phyloP scores from a whole-genome alignment of 495 filamentous ascomycete genomes.

The Elaphomyces granulatus region DNA sequence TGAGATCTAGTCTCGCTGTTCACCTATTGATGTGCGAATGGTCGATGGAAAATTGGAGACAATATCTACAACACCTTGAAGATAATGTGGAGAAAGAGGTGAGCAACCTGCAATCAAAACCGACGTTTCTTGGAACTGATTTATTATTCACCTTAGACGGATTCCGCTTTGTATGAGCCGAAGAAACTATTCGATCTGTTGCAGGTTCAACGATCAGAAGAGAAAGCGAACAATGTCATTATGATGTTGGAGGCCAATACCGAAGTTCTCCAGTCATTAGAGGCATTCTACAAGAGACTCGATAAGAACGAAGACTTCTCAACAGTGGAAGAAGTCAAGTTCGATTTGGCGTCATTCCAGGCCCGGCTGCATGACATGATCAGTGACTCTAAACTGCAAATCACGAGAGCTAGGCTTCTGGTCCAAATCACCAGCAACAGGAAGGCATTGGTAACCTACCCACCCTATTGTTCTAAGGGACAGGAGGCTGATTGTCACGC shows the following conservation, averaged over 20 bases:
- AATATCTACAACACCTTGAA: too few relatives aligned
- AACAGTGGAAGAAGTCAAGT: slow-evolving; percentile 7
- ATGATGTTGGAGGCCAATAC: slow-evolving; percentile 25
- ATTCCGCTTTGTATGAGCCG: slow-evolving; percentile 14
- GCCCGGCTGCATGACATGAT: slow-evolving; percentile 22
- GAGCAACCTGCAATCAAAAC: slow-evolving; percentile 27
- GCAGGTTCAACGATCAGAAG: slow-evolving; percentile 21
- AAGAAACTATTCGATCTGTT: slow-evolving; percentile 22
- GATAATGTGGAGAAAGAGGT: slow-evolving; percentile 22
- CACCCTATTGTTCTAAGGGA: too few relatives aligned
- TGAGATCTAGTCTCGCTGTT: too few relatives aligned
- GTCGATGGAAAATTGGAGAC: too few relatives aligned
- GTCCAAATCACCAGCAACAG: slow-evolving; percentile 19
- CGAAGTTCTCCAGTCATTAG: slow-evolving; percentile 21
- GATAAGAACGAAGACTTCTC: slow-evolving; percentile 18
- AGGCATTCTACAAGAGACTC: slow-evolving; percentile 21
- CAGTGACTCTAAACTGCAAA: slow-evolving; percentile 22
- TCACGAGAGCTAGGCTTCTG: slow-evolving; percentile 19
- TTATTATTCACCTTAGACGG: slow-evolving; percentile 1
- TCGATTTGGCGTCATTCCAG: slow-evolving; percentile 17
- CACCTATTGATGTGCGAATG: too few relatives aligned
- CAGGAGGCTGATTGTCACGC: too few relatives aligned
- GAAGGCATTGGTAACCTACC: too few relatives aligned
- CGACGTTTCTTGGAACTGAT: background rate
- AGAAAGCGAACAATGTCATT: slow-evolving; percentile 19